A percentile compares a stretch with the other conserved stretches of the same genome.
These are phyloP conservation scores for Kazachstania sp. DNA, from an alignment of 1,139 yeast genomes.

Conservation along the genomic window DNA sequence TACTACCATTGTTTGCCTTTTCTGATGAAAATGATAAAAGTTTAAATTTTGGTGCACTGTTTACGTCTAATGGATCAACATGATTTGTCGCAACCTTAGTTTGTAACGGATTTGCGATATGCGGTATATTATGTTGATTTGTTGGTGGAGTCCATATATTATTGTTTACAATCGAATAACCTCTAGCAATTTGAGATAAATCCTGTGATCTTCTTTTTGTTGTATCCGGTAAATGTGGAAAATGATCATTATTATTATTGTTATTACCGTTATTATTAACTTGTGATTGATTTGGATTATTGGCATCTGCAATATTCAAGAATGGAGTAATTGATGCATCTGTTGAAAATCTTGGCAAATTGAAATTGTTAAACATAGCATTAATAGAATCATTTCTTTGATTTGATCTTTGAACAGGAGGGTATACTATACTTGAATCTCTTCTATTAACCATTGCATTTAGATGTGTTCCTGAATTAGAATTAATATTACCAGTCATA, in stretches of 20 bases:
- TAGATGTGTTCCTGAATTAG: neutral
- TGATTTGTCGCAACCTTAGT: neutral
- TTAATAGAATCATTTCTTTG: slow-evolving; percentile 18
- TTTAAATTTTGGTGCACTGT: slow-evolving; percentile 4
- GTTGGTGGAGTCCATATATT: slow-evolving; percentile 20
- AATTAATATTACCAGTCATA: neutral
- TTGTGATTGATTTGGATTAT: neutral
- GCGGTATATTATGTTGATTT: slow-evolving; percentile 5
- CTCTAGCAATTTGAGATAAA: slow-evolving; percentile 27
- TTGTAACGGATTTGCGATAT: neutral
- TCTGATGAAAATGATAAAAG: slow-evolving; percentile 3
- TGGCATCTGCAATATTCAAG: slow-evolving; percentile 12
- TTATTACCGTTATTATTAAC: neutral
- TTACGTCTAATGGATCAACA: slow-evolving; percentile 1
- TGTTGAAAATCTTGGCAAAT: slow-evolving; percentile 19
- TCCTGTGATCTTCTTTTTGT: slow-evolving; percentile 11
- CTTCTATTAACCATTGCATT: slow-evolving; percentile 1
- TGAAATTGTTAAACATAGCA: slow-evolving; percentile 18
- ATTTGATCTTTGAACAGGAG: neutral
- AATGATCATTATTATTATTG: neutral
- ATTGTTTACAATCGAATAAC: slow-evolving; percentile 31
- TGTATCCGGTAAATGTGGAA: neutral
- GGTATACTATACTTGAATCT: neutral
- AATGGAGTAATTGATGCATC: slow-evolving; percentile 19
- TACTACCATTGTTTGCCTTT: neutral